Base-by-base conservation (phyloP, 345 rosid species). In the Populus euphratica region DNA sequence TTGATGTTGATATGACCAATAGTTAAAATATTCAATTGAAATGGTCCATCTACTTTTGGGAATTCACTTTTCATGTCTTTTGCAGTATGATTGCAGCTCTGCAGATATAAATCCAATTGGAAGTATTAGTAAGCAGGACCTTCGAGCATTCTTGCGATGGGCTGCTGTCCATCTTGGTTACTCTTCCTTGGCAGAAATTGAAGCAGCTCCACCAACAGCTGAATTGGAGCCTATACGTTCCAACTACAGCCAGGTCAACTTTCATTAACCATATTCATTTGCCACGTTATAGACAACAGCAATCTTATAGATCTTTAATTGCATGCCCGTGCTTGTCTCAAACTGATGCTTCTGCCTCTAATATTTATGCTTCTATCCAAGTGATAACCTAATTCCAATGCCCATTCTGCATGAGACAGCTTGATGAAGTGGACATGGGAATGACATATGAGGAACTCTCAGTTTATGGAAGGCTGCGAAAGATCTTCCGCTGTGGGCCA, bases 201-300 rank as follows among this genome's bases (percentile, higher is more conserved):
- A 94, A 91, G 93, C 97, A 74, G 98, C 98, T 80, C 99, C 99
- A 56, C 99, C 99, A 47, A 92, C 99, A 27, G 99, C 98, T 38
- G 97, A 91, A 80, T 85, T 92, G 74, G 97, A 94, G 87, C 98
- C 98, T 7, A 92, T 91, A 73, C 94, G 96, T 75, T 88, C 94
- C 54, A 85, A 92, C 87, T 94, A 94, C 82, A 84, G 87, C 84
- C 98, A 94, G 90, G 97, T 94, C 17, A 41, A 35, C 44, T 56
- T 36, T 29, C 20, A 73, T 12, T 14, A 59, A 17, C 47, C 39
- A n/a, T 21, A 20, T 31, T 65, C 69, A 33, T 65, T 69, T 69
- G 73, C 14, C 39, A 21, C 23, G 20, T 69, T 38, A 54, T 54
- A 21, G 54, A 49, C 17, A 49, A 0, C 61, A 18, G 23, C 1